Conservation (phyloP, 2,329 filamentous ascomycete genomes). For the Xylariaceae sp. region DNA sequence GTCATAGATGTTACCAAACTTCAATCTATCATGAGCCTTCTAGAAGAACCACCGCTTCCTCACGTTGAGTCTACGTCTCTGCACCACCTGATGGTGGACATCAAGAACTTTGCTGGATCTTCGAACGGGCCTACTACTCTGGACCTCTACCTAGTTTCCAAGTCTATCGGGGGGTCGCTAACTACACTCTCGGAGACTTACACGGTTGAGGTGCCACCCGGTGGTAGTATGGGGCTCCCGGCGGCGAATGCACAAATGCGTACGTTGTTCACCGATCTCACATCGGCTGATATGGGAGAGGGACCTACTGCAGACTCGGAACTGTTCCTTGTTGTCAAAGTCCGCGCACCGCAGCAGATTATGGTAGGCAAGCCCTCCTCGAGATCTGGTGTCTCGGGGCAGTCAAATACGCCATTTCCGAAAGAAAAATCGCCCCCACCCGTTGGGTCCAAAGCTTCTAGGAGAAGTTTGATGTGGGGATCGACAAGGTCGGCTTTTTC, state of each 20-base stretch:
- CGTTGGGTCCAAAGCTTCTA: conserved; percentile 49
- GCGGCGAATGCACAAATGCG: conserved; percentile 65
- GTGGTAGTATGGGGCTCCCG: conserved; percentile 64
- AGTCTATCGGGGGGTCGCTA: conserved; percentile 58
- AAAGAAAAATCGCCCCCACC: conserved; percentile 51
- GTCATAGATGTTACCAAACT: conserved; percentile 85
- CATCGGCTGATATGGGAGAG: conserved; percentile 66
- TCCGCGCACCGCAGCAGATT: conserved; percentile 59
- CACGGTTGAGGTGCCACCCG: conserved; percentile 69
- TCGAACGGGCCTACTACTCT: conserved; percentile 72
- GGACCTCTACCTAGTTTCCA: conserved; percentile 72
- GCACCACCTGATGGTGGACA: conserved; percentile 77
- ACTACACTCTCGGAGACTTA: conserved; percentile 78
- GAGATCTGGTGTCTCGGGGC: conserved; percentile 46
- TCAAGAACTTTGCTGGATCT: conserved; percentile 75
- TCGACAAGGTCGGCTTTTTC: conserved; percentile 52
- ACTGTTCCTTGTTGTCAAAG: conserved; percentile 78
- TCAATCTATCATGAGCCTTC: conserved; percentile 92
- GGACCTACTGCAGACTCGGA: conserved; percentile 61
- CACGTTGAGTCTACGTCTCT: conserved; percentile 65
- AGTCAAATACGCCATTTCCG: conserved; percentile 36
- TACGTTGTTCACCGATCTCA: conserved; percentile 84
- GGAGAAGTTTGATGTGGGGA: conserved; percentile 68
- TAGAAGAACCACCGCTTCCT: conserved; percentile 73
- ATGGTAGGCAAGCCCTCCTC: conserved; percentile 46